Evolutionary conservation across 805 yeast species (phyloP), one percentile per base, ranked within the genome.

Genomic region (Saccharomycopsis javanensis): DNA sequence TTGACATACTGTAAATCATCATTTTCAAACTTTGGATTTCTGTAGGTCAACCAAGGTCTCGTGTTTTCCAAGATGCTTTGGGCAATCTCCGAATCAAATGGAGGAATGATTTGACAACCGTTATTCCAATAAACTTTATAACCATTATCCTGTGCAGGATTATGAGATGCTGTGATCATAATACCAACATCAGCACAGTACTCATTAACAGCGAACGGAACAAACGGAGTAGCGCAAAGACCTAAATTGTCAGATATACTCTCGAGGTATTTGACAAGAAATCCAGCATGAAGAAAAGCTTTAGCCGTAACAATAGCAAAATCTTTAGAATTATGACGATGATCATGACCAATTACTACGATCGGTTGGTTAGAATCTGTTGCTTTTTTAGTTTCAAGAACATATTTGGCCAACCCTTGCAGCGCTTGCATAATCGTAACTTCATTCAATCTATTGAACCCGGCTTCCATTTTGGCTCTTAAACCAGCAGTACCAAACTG

Each of bases 81-180:
- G 23, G 96, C 90, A 61, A 92, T 92, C 1, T 77, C 82, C 1
- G 65, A 64, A 66, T 94, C 98, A 65, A 85, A 89, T 0, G 99
- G 98, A 1, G 96, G 91, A 51, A 92, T 88, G 61, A 92, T 94
- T 69, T 94, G 98, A 69, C 97, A 92, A 3, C 97, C 98, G 67
- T 92, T 92, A 8, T 77, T 73, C 81, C 94, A 89, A 72, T 94
- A 92, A 0, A 92, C 98, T 67, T 92, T 92, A 71, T 88, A 92
- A 0, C 98, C 98, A 64, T 89, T 89, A 68, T 91, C 97, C 48
- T 75, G 75, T 0, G 97, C 96, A 0, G 97, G 97, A 65, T 90
- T 90, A 69, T 90, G 97, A 0, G 95, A 86, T 0, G 97, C 97
- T 1, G 97, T 94, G 66, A 94, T 83, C 97, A 94, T 92, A 1